Conservation (phyloP, 2,329 filamentous ascomycete genomes). For the Mycosphaerella sp. region DNA sequence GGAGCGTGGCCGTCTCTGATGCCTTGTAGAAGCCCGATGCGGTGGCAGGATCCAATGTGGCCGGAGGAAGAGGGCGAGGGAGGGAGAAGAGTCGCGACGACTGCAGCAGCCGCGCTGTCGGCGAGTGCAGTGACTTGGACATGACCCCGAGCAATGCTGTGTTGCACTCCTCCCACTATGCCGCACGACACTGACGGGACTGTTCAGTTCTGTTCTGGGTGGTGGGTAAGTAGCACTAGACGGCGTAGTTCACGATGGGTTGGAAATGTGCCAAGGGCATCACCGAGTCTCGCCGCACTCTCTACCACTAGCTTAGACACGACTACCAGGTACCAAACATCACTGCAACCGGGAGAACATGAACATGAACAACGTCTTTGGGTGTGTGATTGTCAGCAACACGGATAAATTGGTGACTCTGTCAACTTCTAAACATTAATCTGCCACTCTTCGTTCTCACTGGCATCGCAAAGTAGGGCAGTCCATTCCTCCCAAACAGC, state of each 20-base stretch:
- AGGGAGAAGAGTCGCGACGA: slow-evolving; percentile 86
- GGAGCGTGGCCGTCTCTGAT: slow-evolving; percentile 65
- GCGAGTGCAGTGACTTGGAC: slow-evolving; percentile 44
- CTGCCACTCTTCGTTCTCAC: slow-evolving; percentile 2
- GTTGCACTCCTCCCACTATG: not conserved
- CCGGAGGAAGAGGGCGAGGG: slow-evolving; percentile 64
- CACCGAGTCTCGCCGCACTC: no score
- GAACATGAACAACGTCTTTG: not conserved
- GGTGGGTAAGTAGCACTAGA: no score
- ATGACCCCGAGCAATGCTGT: slow-evolving; percentile 18
- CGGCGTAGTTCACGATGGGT: no score
- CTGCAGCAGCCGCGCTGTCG: slow-evolving; percentile 65
- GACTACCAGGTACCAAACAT: not conserved
- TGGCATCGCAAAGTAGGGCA: not conserved
- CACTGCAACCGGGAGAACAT: not conserved
- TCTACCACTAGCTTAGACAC: no score
- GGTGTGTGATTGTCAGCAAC: not conserved
- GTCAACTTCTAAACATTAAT: not conserved
- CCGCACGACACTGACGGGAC: not conserved
- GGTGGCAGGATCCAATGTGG: slow-evolving; percentile 42
- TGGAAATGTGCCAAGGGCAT: no score
- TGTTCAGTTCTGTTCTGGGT: not conserved
- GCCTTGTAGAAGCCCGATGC: slow-evolving; percentile 45
- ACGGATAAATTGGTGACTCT: not conserved
- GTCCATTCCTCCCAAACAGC: slow-evolving; percentile 6